Conservation (phyloP, 495 filamentous ascomycete genomes). For the Opeltia flavorubescens region DNA sequence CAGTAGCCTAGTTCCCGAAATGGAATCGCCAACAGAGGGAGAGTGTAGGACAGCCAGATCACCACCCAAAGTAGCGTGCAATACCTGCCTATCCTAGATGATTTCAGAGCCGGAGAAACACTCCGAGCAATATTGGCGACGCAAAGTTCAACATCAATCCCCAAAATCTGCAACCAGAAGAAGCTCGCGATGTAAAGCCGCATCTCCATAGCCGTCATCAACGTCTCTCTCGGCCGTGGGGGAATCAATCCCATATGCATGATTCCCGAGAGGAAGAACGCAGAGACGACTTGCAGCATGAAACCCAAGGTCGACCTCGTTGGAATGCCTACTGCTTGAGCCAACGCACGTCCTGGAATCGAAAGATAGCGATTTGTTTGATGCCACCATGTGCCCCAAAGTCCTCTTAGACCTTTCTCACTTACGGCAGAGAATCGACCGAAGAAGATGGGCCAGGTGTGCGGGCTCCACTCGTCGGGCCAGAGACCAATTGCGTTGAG, state of each 20-base stretch:
- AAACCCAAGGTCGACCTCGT: conserved; percentile 1
- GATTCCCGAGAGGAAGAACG: conserved; percentile 11
- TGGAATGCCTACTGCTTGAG: neutral
- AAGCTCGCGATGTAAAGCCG: conserved; percentile 11
- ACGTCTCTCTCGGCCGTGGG: conserved; percentile 1
- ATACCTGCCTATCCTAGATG: neutral
- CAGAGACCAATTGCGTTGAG: conserved; percentile 8
- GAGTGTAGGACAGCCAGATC: conserved; percentile 8
- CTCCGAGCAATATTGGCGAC: conserved; percentile 1
- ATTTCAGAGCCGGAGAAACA: neutral
- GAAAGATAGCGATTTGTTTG: conserved; percentile 9
- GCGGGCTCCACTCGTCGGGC: conserved; percentile 13
- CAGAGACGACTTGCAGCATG: conserved; percentile 1
- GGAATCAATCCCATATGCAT: conserved; percentile 17
- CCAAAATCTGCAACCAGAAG: conserved; percentile 15
- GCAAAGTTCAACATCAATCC: conserved; percentile 7
- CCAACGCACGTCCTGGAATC: conserved; percentile 6
- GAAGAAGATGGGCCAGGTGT: conserved; percentile 14
- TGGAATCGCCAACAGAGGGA: conserved; percentile 11
- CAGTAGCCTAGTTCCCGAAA: conserved; percentile 15
- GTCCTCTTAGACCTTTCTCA: conserved; percentile 9
- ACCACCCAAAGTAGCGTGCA: conserved; percentile 5
- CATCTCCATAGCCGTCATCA: conserved; percentile 6
- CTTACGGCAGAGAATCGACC: conserved; percentile 10
- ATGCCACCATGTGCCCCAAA: conserved; percentile 18